Conservation (phyloP, 208 protist species). For the Lotmaria passim region DNA sequence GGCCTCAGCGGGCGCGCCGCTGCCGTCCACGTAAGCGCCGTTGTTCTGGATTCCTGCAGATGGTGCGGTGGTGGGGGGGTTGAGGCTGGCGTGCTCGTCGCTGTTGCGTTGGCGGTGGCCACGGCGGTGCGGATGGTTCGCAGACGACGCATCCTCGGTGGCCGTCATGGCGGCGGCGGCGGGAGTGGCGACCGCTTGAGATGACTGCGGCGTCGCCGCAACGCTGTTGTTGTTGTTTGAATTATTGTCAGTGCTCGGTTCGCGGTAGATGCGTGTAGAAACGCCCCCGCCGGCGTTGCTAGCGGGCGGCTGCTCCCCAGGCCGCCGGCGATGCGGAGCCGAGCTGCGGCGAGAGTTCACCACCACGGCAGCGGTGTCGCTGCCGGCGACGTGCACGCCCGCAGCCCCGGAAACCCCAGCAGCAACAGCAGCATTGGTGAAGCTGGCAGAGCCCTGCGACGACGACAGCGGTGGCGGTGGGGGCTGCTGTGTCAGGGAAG, state of each 20-base stretch:
- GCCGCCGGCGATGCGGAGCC: slow-evolving; percentile 15
- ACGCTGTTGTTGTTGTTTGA: not conserved
- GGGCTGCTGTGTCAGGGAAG: slow-evolving; percentile 3
- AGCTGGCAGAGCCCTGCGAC: not conserved
- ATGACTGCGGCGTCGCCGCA: too few species aligned
- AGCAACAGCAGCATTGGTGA: not conserved
- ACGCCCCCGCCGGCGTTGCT: slow-evolving; percentile 15
- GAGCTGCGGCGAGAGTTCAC: not conserved
- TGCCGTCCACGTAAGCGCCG: not conserved
- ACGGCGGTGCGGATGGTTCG: slow-evolving; percentile 4
- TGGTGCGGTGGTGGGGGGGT: not conserved
- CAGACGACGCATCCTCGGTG: not conserved
- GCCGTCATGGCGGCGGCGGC: not conserved
- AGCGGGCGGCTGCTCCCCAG: slow-evolving; percentile 6
- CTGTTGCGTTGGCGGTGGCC: not conserved
- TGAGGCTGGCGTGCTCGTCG: not conserved
- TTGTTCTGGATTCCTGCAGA: not conserved
- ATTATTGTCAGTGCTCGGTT: slow-evolving; percentile 4
- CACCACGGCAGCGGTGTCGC: too few species aligned
- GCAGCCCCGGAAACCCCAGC: not conserved
- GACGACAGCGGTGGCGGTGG: too few species aligned
- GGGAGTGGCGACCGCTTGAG: not conserved
- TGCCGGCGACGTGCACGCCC: too few species aligned
- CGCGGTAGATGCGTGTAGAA: slow-evolving; percentile 36
- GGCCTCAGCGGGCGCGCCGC: not conserved